These are phyloP conservation scores for Aspergillus persii DNA, from an alignment of 2,329 filamentous ascomycete species.

Conservation along the genomic window DNA sequence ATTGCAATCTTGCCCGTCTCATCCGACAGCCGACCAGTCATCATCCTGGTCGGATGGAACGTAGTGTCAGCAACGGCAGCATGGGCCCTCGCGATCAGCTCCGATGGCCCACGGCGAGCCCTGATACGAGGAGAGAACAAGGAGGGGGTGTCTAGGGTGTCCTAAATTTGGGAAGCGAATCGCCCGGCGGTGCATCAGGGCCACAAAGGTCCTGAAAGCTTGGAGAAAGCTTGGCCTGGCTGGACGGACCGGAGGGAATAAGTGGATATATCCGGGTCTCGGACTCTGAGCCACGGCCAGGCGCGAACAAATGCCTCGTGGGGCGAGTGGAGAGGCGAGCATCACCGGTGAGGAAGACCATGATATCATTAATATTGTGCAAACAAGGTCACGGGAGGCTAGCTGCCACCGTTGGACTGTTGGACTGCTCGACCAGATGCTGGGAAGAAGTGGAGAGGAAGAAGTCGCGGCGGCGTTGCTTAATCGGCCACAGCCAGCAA, in stretches of 20 bases:
- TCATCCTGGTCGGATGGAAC: not conserved
- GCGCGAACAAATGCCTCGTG: conserved; percentile 4
- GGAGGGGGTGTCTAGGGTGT: not conserved
- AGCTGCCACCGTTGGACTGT: too few species aligned
- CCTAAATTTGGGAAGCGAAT: conserved; percentile 10
- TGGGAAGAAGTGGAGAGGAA: not conserved
- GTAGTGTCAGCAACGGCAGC: not conserved
- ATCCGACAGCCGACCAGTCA: not conserved
- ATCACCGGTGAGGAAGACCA: not conserved
- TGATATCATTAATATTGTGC: not conserved
- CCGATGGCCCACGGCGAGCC: not conserved
- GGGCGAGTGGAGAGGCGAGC: not conserved
- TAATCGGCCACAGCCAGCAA: not conserved
- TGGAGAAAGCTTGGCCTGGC: conserved; percentile 22
- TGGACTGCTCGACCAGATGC: not conserved
- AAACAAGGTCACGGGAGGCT: not conserved
- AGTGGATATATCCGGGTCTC: not conserved
- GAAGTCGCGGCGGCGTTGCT: not conserved
- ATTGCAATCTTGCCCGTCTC: not conserved
- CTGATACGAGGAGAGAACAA: not conserved
- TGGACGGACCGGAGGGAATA: conserved; percentile 1
- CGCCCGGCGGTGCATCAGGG: not conserved
- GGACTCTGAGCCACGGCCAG: conserved; percentile 2
- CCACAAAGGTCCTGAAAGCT: conserved; percentile 15
- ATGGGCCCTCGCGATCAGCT: not conserved